These are phyloP conservation scores for Royoungia palumana DNA, from an alignment of 768 basidiomycete species.

Conservation along the genomic window DNA sequence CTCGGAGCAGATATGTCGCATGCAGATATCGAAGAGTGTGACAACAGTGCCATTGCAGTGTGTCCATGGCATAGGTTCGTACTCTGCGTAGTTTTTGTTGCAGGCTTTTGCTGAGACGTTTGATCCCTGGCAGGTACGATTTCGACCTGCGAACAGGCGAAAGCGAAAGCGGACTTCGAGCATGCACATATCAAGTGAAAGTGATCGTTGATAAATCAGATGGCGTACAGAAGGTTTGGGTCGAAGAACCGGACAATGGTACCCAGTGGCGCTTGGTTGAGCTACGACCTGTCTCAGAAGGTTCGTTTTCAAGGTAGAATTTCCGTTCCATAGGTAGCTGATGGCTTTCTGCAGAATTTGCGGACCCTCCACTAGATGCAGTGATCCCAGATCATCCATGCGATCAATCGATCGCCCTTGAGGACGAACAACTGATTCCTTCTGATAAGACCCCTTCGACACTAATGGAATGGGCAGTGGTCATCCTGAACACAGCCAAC, in stretches of 20 bases:
- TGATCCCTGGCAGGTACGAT: conserved; percentile 46
- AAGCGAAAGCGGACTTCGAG: conserved; percentile 41
- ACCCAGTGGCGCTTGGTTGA: conserved; percentile 54
- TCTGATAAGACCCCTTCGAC: conserved; percentile 44
- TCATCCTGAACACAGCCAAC: conserved; percentile 67
- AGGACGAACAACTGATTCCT: no score
- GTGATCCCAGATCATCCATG: no score
- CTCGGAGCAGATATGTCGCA: no score
- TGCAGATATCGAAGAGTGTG: no score
- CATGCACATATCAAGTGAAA: conserved; percentile 38
- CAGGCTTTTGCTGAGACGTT: background rate
- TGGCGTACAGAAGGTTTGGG: conserved; percentile 46
- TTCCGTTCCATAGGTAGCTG: background rate
- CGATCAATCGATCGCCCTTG: no score
- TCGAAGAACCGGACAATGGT: conserved; percentile 30
- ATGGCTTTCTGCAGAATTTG: conserved; percentile 46
- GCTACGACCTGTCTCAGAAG: conserved; percentile 70
- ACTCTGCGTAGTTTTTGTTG: background rate
- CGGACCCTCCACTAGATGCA: conserved; percentile 55
- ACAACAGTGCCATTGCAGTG: no score
- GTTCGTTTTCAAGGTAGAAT: conserved; percentile 25
- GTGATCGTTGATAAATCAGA: conserved; percentile 29
- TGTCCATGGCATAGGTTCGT: conserved; percentile 57
- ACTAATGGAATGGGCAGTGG: conserved; percentile 73
- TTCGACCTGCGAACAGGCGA: conserved; percentile 55